Evolutionary conservation across 805 yeast species (phyloP), one percentile per base, ranked within the genome.

Genomic region (Zygosaccharomyces pseudorouxii): DNA sequence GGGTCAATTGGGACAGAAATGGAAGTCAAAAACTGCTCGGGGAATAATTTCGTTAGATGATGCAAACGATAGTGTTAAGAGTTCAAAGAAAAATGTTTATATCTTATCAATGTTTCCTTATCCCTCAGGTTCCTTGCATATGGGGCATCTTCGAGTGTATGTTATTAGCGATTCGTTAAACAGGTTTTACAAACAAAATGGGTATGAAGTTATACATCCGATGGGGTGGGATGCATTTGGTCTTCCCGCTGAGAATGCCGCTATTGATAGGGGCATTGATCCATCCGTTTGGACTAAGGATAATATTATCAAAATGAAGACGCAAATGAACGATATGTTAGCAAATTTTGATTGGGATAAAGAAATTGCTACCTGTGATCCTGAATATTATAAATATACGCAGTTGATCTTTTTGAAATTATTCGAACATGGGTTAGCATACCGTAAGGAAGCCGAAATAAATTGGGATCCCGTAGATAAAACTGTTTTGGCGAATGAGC

Each of bases 211-310:
- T 11, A 73, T 92, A 2, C 96, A 93, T 63, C 97, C 98, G 0
- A 90, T 93, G 95, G 99, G 99, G 0, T 93, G 97, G 97, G 99
- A 93, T 72, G 96, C 98, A 0, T 93, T 93, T 74, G 99, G 99
- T 0, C 72, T 93, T 23, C 99, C 99, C 0, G 99, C 99, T 0
- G 99, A 93, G 64, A 93, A 93, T 65, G 99, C 99, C 0, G 99
- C 99, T 0, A 82, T 89, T 27, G 96, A 90, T 64, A 71, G 95
- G 52, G 80, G 81, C 1, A 74, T 88, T 10, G 80, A 80, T 53
- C 97, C 99, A 0, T 78, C 80, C 0, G 75, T 67, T 1, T 93
- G 99, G 99, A 93, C 99, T 0, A 74, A 70, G 37, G 60, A 71
- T 12, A 93, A 93, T 63, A 89, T 93, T n/a, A 69, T 66, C 1